Base-by-base conservation (phyloP, 2,329 filamentous ascomycete genomes). In the Raffaelea deltoideospora region DNA sequence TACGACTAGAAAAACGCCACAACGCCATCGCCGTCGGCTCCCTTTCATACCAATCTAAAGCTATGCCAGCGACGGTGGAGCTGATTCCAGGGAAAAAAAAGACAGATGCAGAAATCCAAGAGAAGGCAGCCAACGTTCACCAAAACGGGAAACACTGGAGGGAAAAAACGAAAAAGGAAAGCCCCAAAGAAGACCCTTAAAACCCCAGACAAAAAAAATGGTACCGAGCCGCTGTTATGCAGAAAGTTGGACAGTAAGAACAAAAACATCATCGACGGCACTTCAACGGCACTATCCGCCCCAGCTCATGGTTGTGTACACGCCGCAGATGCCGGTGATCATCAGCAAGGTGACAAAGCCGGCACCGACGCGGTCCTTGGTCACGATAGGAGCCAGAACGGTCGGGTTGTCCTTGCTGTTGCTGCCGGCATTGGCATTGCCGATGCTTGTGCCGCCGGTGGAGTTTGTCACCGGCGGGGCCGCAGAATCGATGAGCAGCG, bases 301-400 rank as follows among this genome's bases (percentile, higher is more conserved):
- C 23, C 48, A 23, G 28, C 48, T 52, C 53, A 59, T 58, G 49
- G 53, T 55, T 3, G 46, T 47, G 47, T 56, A 58, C 41, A 53
- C 50, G 9, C 47, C 49, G 5, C 45, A 47, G 8, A 50, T 45
- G n/a, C 45, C 40, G 1, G 15, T 29, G 1, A 83, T 51, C 3
- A 78, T 53, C 6, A 76, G 34, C 3, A 72, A 56, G 19, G 80
- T 87, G 35, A 64, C 45, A 41, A 85, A 68, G 10, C 70, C 70
- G 27, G 80, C 81, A 10, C 79, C 83, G 7, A 71, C 78, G 43
- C 63, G 71, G 49, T 87, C 81, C 8, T 65, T 73, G 1, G 63
- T 63, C 3, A 69, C 72, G 24, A 76, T 64, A 1, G 56, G 49
- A 35, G 37, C 17, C 5, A 44, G 37, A 20, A 37, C n/a, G 3